Evolutionary conservation across 805 yeast genomes (phyloP).

Genomic region (Yamadazyma insecticola): DNA sequence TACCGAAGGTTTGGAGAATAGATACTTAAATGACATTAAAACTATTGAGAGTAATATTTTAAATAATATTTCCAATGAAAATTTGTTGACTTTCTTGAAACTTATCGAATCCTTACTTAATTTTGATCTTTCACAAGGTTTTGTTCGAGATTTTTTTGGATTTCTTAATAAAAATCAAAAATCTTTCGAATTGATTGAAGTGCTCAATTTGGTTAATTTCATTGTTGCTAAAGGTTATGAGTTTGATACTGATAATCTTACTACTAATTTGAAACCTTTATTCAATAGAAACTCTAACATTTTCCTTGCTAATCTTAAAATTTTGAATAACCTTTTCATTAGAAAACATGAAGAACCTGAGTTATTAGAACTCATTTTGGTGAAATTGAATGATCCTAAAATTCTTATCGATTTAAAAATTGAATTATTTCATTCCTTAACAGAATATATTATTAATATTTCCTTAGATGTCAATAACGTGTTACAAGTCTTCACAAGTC

Average conservation of each 20-base stretch:
- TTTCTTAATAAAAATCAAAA: conserved; percentile 7
- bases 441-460: conserved; percentile 5
- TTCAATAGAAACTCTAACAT: conserved; percentile 7
- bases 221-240: conserved; percentile 3
- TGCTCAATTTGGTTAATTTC: conserved; percentile 5
- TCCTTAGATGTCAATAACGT: too few relatives aligned
- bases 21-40: not conserved
- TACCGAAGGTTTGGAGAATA: conserved; percentile 12
- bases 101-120: conserved; percentile 7
- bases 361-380: conserved; percentile 6
- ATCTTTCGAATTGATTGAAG: conserved; percentile 10
- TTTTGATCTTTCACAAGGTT: conserved; percentile 5
- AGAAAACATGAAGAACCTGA: not conserved
- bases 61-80: conserved; percentile 12
- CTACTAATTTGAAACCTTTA: conserved; percentile 5
- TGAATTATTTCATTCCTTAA: conserved; percentile 9
- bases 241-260: conserved; percentile 1
- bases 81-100: conserved; percentile 4
- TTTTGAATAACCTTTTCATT: conserved; percentile 7
- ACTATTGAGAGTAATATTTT: conserved; percentile 22
- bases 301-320: conserved; percentile 5
- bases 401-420: conserved; percentile 10
- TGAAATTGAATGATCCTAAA: conserved; percentile 8
- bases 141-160: conserved; percentile 5
- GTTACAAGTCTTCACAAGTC: too few relatives aligned